Base-by-base conservation (phyloP, 1,284 basidiomycete genomes). In the Ceratobasidium sp. region DNA sequence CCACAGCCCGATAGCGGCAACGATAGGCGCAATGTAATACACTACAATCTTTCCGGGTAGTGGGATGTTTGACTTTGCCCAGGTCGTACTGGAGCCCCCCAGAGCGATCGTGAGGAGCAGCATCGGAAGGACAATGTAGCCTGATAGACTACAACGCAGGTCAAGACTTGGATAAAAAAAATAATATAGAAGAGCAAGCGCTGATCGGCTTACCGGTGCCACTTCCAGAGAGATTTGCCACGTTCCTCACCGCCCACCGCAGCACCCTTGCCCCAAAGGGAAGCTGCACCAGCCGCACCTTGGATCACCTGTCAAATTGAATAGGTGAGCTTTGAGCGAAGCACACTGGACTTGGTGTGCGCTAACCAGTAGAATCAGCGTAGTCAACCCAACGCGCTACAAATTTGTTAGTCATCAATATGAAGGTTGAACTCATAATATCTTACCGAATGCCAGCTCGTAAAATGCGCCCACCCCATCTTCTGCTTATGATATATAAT, bases 401-500 rank as follows among this genome's bases (percentile, higher is more conserved):
- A 71, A 68, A 23, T 42, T 44, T 28, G 9, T 71, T 33, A n/a
- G 46, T 46, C 44, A 46, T n/a, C n/a, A n/a, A n/a, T n/a, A n/a
- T n/a, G n/a, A n/a, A n/a, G n/a, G n/a, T n/a, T n/a, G n/a, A n/a
- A n/a, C n/a, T n/a, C n/a, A n/a, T n/a, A n/a, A n/a, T n/a, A 15
- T 85, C 89, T 81, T 83, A 93, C 92, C 6, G 89, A 90, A 83
- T 94, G 93, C 92, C 91, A 93, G 15, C 89, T 88, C 1, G 86
- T 87, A 79, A 93, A 91, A 82, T 94, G 93, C 0, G 85, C 77
- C 3, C 86, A 86, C 12, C 81, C 84, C 68, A 87, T 84, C 0
- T 86, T 77, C 42, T 82, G 83, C 82, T 94, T 94, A 81, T 91
- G 90, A 72, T 87, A 86, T 63, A 87, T 84, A 46, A 94, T 88